A percentile compares a stretch with the other conserved stretches of the same genome.
phyloP scores from a whole-genome alignment of 1,139 yeast genomes.

The Pichia terricola region DNA sequence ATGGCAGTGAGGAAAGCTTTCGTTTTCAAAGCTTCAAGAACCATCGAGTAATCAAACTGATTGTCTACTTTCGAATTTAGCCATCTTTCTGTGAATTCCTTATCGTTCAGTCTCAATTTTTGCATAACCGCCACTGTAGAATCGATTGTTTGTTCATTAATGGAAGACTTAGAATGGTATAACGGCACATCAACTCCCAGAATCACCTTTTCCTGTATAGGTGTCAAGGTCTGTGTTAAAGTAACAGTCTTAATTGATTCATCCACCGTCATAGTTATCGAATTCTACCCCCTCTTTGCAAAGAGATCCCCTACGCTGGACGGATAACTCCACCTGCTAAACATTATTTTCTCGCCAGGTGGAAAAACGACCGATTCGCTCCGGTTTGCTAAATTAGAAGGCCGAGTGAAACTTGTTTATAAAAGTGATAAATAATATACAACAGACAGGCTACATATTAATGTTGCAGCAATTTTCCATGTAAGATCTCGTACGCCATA shows the following conservation, averaged over 20 bases:
- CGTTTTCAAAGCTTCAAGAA: not conserved
- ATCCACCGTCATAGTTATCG: not conserved
- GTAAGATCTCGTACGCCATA: conserved; percentile 49
- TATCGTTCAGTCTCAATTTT: conserved; percentile 1
- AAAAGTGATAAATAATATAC: too few species aligned
- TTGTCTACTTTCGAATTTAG: not conserved
- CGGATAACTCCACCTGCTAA: too few species aligned
- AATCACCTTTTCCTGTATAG: conserved; percentile 11
- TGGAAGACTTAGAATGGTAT: not conserved
- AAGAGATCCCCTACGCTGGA: too few species aligned
- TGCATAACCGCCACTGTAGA: conserved; percentile 6
- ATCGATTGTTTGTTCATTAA: conserved; percentile 2
- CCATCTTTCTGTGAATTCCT: not conserved
- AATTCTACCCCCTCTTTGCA: too few species aligned
- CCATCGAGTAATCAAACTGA: conserved; percentile 6
- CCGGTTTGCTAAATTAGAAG: too few species aligned
- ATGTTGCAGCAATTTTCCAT: conserved; percentile 13
- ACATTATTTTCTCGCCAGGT: too few species aligned
- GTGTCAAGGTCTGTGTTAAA: conserved; percentile 4
- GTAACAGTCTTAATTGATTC: not conserved
- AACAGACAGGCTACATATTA: too few species aligned
- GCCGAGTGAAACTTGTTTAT: too few species aligned
- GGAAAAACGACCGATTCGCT: too few species aligned
- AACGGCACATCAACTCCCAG: conserved; percentile 7
- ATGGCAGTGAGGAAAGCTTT: too few species aligned